A percentile compares a stretch with the other conserved stretches of the same genome.
These are phyloP conservation scores for Kandelia obovata DNA, from an alignment of 345 rosid genomes.

Conservation along the genomic window DNA sequence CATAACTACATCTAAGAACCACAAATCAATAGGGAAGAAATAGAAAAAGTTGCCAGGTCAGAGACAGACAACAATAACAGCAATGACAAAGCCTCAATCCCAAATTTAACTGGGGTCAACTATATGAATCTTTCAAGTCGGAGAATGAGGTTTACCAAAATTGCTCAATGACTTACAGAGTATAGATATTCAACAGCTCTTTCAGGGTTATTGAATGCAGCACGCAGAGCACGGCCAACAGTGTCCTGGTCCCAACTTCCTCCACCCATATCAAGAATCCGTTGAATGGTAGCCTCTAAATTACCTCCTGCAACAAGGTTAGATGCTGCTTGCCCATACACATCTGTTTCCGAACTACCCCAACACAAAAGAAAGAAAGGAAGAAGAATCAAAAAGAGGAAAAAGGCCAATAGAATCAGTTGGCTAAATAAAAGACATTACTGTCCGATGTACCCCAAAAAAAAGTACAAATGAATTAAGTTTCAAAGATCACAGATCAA, in stretches of 20 bases:
- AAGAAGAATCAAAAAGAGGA: too few relatives aligned
- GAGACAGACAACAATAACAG: too few relatives aligned
- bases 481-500: not conserved
- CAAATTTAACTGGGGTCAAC: too few relatives aligned
- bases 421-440: too few relatives aligned
- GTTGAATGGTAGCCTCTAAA: conserved; percentile 23
- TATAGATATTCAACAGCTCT: conserved; percentile 35
- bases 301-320: conserved; percentile 27
- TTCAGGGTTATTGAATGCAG: conserved; percentile 33
- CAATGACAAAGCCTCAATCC: too few relatives aligned
- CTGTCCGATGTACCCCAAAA: too few relatives aligned
- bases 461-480: not conserved
- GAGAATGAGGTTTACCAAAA: not conserved
- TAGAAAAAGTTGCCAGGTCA: too few relatives aligned
- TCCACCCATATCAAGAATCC: conserved; percentile 33
- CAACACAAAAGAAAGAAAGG: not conserved
- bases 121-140: not conserved
- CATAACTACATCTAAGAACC: too few relatives aligned
- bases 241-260: conserved; percentile 28
- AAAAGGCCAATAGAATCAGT: too few relatives aligned
- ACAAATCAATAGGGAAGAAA: too few relatives aligned
- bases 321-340: conserved; percentile 31
- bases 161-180: conserved; percentile 22
- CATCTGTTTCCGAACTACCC: conserved; percentile 5
- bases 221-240: conserved; percentile 27